These are phyloP conservation scores for Karstenula rhodostoma DNA, from an alignment of 2,329 filamentous ascomycete species.

Conservation along the genomic window DNA sequence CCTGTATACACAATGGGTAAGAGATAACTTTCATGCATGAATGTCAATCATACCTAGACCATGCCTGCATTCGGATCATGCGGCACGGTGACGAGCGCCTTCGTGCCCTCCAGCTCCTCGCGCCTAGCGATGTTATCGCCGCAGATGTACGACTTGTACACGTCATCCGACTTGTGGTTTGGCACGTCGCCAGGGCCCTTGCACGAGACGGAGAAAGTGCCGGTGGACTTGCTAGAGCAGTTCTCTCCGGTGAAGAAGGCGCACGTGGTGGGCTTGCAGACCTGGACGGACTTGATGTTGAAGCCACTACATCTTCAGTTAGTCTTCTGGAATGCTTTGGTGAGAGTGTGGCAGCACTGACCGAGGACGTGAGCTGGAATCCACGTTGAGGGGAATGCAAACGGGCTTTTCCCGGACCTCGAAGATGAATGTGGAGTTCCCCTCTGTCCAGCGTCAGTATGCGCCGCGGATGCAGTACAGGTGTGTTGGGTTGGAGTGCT, in stretches of 20 bases:
- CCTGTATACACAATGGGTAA: background rate
- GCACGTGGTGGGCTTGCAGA: constrained; percentile 22
- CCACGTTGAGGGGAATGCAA: constrained; percentile 23
- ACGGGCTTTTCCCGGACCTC: constrained; percentile 17
- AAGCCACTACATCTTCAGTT: constrained; percentile 5
- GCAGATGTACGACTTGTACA: constrained; percentile 13
- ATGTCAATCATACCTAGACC: background rate
- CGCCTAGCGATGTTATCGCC: background rate
- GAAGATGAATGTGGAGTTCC: constrained; percentile 20
- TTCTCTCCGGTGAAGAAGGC: constrained; percentile 21
- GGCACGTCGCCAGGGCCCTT: constrained; percentile 9
- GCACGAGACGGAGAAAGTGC: background rate
- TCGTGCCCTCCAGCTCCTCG: background rate
- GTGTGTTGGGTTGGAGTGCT: background rate
- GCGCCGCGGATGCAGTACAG: too few species aligned
- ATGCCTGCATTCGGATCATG: background rate
- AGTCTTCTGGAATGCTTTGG: background rate
- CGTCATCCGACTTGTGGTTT: background rate
- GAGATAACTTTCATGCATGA: background rate
- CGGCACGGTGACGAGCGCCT: background rate
- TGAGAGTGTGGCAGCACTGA: background rate
- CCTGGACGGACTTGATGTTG: constrained; percentile 18
- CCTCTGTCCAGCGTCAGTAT: constrained; percentile 1
- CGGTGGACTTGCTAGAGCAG: background rate
- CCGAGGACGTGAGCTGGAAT: background rate